These are phyloP conservation scores for Limonium bicolor DNA, from an alignment of 148 eudicot genomes.

Conservation along the genomic window DNA sequence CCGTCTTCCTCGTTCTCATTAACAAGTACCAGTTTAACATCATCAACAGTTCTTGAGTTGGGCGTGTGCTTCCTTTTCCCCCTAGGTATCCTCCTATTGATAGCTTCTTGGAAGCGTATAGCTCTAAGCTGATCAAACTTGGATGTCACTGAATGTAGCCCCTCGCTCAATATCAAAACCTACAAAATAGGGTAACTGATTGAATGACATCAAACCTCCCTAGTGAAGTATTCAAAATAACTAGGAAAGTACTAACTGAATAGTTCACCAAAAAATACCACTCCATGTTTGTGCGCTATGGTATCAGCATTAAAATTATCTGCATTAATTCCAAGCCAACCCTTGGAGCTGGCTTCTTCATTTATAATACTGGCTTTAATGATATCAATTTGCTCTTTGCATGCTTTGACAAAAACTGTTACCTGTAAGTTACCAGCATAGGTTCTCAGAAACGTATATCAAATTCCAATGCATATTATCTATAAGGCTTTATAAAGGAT, in stretches of 20 bases:
- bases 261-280: conserved; percentile 36
- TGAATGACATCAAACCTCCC: too few species aligned
- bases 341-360: conserved; percentile 67
- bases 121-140: conserved; percentile 89
- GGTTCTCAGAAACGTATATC: too few species aligned
- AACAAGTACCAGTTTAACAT: conserved; percentile 15
- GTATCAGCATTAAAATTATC: conserved; percentile 78
- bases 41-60: conserved; percentile 15
- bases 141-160: conserved; percentile 80
- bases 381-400: conserved; percentile 87
- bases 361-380: conserved; percentile 55
- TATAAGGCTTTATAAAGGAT: too few species aligned
- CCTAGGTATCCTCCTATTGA: conserved; percentile 60
- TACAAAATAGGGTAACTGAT: too few species aligned
- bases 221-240: too few species aligned
- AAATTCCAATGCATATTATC: too few species aligned
- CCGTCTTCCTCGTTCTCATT: conserved; percentile 34
- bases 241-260: too few species aligned
- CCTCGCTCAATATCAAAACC: conserved; percentile 91
- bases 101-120: conserved; percentile 78
- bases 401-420: conserved; percentile 62
- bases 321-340: conserved; percentile 73
- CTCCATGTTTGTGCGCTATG: conserved; percentile 95
- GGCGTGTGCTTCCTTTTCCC: conserved; percentile 36
- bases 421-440: too few species aligned